A percentile compares a stretch with the other conserved stretches of the same genome.
Conservation (phyloP, 129 eudicot species). For the Flaveria bidentis region DNA sequence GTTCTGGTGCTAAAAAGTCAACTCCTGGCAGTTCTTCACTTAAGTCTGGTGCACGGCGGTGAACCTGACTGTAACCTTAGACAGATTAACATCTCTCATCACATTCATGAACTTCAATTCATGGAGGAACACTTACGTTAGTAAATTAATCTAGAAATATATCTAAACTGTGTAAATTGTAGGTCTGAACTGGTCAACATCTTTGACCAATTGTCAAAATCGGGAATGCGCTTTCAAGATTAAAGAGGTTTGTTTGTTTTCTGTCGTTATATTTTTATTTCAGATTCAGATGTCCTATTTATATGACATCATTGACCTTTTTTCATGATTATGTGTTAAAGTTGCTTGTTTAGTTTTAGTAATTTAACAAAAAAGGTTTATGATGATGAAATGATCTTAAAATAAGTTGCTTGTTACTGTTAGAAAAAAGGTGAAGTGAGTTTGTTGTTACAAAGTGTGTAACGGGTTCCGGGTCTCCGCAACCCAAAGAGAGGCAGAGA, state of each 20-base stretch:
- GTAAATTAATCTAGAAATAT: constrained; percentile 19
- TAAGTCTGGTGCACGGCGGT: constrained; percentile 28
- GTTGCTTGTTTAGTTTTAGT: too few species aligned
- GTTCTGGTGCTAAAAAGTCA: constrained; percentile 35
- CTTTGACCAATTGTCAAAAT: constrained; percentile 28
- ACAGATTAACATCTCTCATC: constrained; percentile 17
- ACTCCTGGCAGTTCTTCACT: constrained; percentile 30
- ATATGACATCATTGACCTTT: neutral
- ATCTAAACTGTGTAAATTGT: constrained; percentile 18
- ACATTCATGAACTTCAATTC: constrained; percentile 1
- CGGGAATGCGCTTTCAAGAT: neutral
- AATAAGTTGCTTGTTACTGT: too few species aligned
- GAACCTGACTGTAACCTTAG: constrained; percentile 28
- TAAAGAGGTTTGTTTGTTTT: too few species aligned
- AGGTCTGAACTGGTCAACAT: constrained; percentile 32
- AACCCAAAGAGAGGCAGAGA: too few species aligned
- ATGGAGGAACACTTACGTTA: constrained; percentile 27
- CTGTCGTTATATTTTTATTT: too few species aligned
- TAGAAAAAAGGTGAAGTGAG: too few species aligned
- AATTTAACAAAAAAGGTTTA: too few species aligned
- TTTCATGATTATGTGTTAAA: too few species aligned
- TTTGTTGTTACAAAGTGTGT: too few species aligned
- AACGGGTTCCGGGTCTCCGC: too few species aligned
- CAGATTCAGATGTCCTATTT: neutral
- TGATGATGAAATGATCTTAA: too few species aligned